These are phyloP conservation scores for Amylostereum areolatum DNA, from an alignment of 1,284 basidiomycete genomes.

Conservation along the genomic window DNA sequence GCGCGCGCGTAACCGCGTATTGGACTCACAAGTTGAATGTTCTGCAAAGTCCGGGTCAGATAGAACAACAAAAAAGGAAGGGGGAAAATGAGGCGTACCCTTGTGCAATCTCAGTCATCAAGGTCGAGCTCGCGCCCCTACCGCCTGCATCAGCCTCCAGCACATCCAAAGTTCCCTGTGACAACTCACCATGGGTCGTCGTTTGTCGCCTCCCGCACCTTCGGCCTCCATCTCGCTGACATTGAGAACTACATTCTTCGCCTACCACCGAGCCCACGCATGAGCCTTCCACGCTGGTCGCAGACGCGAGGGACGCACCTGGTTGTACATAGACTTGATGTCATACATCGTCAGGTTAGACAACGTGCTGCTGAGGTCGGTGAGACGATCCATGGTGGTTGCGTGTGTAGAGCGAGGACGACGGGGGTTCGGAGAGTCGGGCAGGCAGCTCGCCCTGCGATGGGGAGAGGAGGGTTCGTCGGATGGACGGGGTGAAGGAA, in stretches of 20 bases:
- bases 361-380: constrained; percentile 60
- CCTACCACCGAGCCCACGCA: constrained; percentile 45
- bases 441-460: too few relatives aligned
- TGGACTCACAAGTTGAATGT: constrained; percentile 86
- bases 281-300: not conserved
- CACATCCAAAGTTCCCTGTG: not conserved
- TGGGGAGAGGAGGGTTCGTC: too few relatives aligned
- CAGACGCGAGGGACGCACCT: constrained; percentile 40
- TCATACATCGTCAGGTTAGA: constrained; percentile 86
- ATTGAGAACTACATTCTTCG: constrained; percentile 89
- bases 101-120: constrained; percentile 98
- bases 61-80: not conserved
- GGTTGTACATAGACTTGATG: constrained; percentile 89
- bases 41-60: constrained; percentile 32
- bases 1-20: too few relatives aligned
- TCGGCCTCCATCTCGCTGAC: constrained; percentile 96
- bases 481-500: too few relatives aligned
- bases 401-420: too few relatives aligned
- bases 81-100: constrained; percentile 52
- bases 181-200: constrained; percentile 88
- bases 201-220: constrained; percentile 96
- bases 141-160: constrained; percentile 4
- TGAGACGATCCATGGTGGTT: constrained; percentile 40
- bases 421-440: too few relatives aligned
- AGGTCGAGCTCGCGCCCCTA: constrained; percentile 95